Evolutionary conservation across 2,329 filamentous ascomycete species (phyloP), one percentile per base, ranked within the genome.

Genomic region (Diplodia sapinea): DNA sequence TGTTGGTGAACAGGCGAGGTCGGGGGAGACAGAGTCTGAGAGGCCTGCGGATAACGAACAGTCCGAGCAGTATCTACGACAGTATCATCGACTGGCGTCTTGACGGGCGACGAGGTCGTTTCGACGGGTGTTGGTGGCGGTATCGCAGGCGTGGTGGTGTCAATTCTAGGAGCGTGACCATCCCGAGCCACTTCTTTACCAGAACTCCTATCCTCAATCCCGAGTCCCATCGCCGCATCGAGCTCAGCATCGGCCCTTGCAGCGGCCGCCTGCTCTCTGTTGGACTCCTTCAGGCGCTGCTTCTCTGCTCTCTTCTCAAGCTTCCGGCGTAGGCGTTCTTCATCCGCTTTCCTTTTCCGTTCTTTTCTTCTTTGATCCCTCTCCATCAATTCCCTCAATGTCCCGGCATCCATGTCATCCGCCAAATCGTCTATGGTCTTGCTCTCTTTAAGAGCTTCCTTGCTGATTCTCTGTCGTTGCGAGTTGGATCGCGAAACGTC

Each of bases 331-430:
- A 89, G 79, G 70, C 85, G 87, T 70, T 92, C 88, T 70, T 88
- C 87, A 26, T 94, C 90, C 47, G 85, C 84, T 68, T 86, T 83
- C 65, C 85, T 87, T 79, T 91, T 94, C 76, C 88, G 88, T 71
- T 97, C 92, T 71, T 86, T 88, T 68, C 95, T 87, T 73, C 94
- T 87, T 71, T 89, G 86, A 74, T 99, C 95, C 69, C 95, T 85
- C 73, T 99, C 95, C 87, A 99, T 90, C 36, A 98, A 83, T 75
- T 96, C 91, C 68, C 94, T 87, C 49, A 99, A 78, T 72, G 93
- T 94, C 64, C 90, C 88, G 3, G 95, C 91, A 79, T 93, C 92
- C 66, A 99, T 84, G 68, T 92, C 90, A 75, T 98, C 91, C 26
- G 93, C 95, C 54, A 98, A 77, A 54, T 87, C 86, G 68, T 89